These are phyloP conservation scores for Colletotrichum lindemuthianum DNA, from an alignment of 2,329 filamentous ascomycete genomes.

Conservation along the genomic window DNA sequence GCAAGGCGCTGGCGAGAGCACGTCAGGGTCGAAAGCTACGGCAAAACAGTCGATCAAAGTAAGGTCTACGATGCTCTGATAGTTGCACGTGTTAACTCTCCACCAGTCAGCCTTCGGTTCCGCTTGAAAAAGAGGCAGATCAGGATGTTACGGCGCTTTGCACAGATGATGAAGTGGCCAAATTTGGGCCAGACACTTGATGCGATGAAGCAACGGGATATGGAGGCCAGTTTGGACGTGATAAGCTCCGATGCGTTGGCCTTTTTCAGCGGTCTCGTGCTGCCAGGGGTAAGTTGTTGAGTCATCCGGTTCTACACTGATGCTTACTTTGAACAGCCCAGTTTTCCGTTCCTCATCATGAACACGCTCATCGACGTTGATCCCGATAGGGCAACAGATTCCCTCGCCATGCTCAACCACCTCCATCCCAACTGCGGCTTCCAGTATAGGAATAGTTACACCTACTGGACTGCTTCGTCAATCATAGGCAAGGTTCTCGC, in stretches of 20 bases:
- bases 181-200: slow-evolving; percentile 74
- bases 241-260: slow-evolving; percentile 78
- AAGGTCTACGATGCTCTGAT: slow-evolving; percentile 38
- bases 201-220: slow-evolving; percentile 68
- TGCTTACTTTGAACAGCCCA: slow-evolving; percentile 51
- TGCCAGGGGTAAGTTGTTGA: slow-evolving; percentile 69
- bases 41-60: slow-evolving; percentile 62
- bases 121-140: slow-evolving; percentile 74
- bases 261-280: slow-evolving; percentile 78
- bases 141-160: slow-evolving; percentile 75
- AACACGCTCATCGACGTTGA: slow-evolving; percentile 81
- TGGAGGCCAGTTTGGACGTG: slow-evolving; percentile 66
- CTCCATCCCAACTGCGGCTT: slow-evolving; percentile 77
- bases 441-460: slow-evolving; percentile 78
- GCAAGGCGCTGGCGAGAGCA: slow-evolving; percentile 78
- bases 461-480: slow-evolving; percentile 78
- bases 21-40: slow-evolving; percentile 71
- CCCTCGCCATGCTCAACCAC: slow-evolving; percentile 74
- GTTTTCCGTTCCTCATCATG: slow-evolving; percentile 80
- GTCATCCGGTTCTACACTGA: background rate
- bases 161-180: slow-evolving; percentile 80
- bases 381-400: slow-evolving; percentile 71
- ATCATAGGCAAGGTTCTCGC: slow-evolving; percentile 82
- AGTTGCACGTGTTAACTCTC: background rate
- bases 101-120: slow-evolving; percentile 68